Evolutionary conservation across 306 rosid genomes (phyloP).

Genomic region (Cicer arietinum): DNA sequence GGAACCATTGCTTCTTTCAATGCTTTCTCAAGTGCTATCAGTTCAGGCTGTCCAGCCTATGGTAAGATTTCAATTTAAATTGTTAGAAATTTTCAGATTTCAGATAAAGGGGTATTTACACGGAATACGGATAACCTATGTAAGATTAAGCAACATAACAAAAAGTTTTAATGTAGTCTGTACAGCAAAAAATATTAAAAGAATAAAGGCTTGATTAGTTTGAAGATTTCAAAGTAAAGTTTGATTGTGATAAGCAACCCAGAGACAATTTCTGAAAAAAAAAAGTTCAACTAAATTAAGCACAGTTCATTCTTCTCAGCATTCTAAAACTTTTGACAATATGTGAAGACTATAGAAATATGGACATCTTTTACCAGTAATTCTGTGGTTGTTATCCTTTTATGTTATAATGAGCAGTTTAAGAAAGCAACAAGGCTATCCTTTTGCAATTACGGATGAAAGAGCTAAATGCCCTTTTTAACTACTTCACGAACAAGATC

Average conservation of each 20-base stretch:
- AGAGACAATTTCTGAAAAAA: neutral
- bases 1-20: constrained; percentile 87
- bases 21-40: constrained; percentile 86
- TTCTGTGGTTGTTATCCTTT: neutral
- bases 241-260: constrained; percentile 18
- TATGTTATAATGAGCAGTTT: constrained; percentile 6
- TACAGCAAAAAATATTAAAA: neutral
- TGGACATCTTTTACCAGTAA: neutral
- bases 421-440: constrained; percentile 18
- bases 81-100: constrained; percentile 12
- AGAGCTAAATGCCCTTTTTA: neutral
- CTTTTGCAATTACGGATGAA: neutral
- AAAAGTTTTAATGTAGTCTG: neutral
- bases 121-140: neutral
- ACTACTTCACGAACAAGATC: neutral
- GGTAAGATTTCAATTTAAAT: constrained; percentile 34
- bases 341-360: neutral
- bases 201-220: neutral
- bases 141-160: neutral
- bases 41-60: constrained; percentile 91
- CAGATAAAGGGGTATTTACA: neutral
- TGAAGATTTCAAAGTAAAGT: constrained; percentile 13
- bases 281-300: constrained; percentile 13
- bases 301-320: constrained; percentile 9
- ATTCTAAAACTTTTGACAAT: neutral